Base-by-base conservation (phyloP, 2,329 filamentous ascomycete species). In the Berkeleyomyces rouxiae region DNA sequence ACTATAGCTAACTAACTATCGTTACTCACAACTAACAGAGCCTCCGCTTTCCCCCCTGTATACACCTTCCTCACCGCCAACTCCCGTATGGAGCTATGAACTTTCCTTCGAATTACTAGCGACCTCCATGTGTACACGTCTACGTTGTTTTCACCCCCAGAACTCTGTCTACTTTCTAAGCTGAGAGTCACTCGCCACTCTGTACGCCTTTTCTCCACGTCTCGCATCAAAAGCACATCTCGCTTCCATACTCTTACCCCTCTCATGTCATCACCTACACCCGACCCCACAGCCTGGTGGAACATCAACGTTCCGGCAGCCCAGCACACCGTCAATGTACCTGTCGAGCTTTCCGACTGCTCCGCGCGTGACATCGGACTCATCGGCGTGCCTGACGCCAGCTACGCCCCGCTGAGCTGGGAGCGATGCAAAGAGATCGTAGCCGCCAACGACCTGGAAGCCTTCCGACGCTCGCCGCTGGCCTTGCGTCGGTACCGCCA, bases 401-500 rank as follows among this genome's bases (percentile, higher is more conserved):
- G 82, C 9, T 93, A 87, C 73, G 72, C 71, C 59, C 72, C 78
- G 59, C 77, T 85, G 69, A 76, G 79, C 0, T 97, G 92, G 92
- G 74, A 79, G 3, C 76, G 85, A 66, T 87, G 92, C 61, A 78
- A 76, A 69, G 71, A 79, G 33, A 78, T 91, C 66, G 79, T 88
- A 64, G 68, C 68, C 7, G 67, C 76, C 55, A 91, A 95, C 74
- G 79, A 79, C 7, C 83, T 96, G 55, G 84, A 89, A 69, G 76
- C 76, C 10, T 95, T 97, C 72, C 85, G 87, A 68, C 83, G 92
- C 23, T 74, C 84, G 1, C 90, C 92, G 0, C 87, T 84, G 3
- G 82, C 93, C 61, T 77, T 96, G 64, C 79, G 88, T n/a, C 79
- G 81, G 51, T 97, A 96, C 70, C 79, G 87, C 4, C 78, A 82